phyloP scores from a whole-genome alignment of 192 early-diverging fungal species.

The Podila verticillata region DNA sequence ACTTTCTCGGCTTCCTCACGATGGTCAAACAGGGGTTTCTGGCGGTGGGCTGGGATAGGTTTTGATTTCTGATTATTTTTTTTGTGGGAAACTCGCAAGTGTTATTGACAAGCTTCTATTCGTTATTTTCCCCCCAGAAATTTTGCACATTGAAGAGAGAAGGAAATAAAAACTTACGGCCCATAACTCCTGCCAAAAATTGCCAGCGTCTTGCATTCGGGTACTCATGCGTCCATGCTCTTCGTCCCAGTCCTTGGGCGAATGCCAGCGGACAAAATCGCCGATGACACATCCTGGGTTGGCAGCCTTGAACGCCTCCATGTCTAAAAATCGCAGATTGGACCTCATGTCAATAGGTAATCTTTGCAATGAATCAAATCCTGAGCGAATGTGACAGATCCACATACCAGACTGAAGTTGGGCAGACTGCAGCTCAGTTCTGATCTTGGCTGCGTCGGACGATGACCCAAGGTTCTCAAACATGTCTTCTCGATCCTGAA shows the following conservation, averaged over 20 bases:
- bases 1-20: constrained; percentile 81
- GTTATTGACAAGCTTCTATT: too few species aligned
- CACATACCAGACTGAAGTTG: constrained; percentile 70
- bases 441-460: constrained; percentile 68
- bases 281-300: constrained; percentile 81
- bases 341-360: not conserved
- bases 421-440: constrained; percentile 79
- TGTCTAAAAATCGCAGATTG: constrained; percentile 59
- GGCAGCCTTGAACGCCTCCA: constrained; percentile 95
- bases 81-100: constrained; percentile 2
- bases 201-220: constrained; percentile 83
- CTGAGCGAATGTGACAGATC: not conserved
- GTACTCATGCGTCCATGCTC: constrained; percentile 72
- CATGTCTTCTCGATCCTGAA: constrained; percentile 79
- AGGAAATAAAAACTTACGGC: constrained; percentile 51
- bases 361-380: not conserved
- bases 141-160: not conserved
- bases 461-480: constrained; percentile 82
- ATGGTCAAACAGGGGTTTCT: constrained; percentile 85
- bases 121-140: too few species aligned
- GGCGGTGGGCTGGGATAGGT: constrained; percentile 69
- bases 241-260: constrained; percentile 91
- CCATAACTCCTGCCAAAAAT: constrained; percentile 93
- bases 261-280: constrained; percentile 96
- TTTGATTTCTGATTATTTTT: constrained; percentile 46